These are phyloP conservation scores for Hortaea sp. DNA, from an alignment of 2,329 filamentous ascomycete genomes.

Conservation along the genomic window DNA sequence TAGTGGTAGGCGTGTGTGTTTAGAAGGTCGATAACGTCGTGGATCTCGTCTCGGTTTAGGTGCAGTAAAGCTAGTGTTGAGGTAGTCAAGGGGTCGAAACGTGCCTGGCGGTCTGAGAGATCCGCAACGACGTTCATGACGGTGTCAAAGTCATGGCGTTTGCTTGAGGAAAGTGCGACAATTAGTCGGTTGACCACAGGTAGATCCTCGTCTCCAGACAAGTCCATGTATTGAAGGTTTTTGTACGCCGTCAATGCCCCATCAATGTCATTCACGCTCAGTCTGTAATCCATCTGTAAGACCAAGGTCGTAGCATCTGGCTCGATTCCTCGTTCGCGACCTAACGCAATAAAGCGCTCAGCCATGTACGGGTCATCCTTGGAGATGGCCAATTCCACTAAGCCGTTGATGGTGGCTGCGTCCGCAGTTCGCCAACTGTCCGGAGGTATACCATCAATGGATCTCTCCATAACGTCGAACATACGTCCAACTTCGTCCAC, in stretches of 20 bases:
- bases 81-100: slow-evolving; percentile 64
- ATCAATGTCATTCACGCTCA: slow-evolving; percentile 62
- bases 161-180: slow-evolving; percentile 52
- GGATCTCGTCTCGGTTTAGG: slow-evolving; percentile 63
- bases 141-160: slow-evolving; percentile 55
- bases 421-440: slow-evolving; percentile 46
- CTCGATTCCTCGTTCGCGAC: slow-evolving; percentile 52
- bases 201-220: slow-evolving; percentile 49
- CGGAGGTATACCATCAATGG: slow-evolving; percentile 27
- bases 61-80: slow-evolving; percentile 64
- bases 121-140: slow-evolving; percentile 65
- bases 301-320: slow-evolving; percentile 62
- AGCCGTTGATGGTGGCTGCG: slow-evolving; percentile 62
- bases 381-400: slow-evolving; percentile 65
- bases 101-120: slow-evolving; percentile 58
- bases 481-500: slow-evolving; percentile 64
- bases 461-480: slow-evolving; percentile 52
- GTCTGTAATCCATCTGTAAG: slow-evolving; percentile 64
- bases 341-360: slow-evolving; percentile 61
- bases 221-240: slow-evolving; percentile 48
- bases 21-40: slow-evolving; percentile 72
- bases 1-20: slow-evolving; percentile 64
- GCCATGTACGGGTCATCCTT: slow-evolving; percentile 60
- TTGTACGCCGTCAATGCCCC: slow-evolving; percentile 59
- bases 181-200: slow-evolving; percentile 62